phyloP scores from a whole-genome alignment of 805 yeast species.

The Yarrowia deformans region DNA sequence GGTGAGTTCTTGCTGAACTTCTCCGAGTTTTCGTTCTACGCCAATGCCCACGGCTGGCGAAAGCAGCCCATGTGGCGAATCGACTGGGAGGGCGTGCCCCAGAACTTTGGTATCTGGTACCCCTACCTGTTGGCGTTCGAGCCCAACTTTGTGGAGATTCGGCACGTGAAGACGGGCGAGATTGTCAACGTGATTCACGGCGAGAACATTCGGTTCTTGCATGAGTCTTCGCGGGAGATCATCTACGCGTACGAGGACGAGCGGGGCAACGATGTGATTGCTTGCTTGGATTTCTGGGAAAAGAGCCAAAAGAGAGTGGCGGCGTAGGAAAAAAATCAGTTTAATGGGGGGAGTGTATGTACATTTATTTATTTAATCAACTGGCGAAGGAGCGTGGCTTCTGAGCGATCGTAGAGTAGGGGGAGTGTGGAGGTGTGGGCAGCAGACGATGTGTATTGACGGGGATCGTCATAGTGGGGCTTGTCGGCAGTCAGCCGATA shows the following conservation, averaged over 20 bases:
- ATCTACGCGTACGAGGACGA: constrained; percentile 91
- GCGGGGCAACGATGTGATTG: constrained; percentile 89
- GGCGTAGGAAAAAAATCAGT: constrained; percentile 22
- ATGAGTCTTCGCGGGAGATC: constrained; percentile 91
- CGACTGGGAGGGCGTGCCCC: constrained; percentile 97
- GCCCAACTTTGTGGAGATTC: constrained; percentile 84
- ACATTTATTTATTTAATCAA: constrained; percentile 27
- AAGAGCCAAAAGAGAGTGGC: constrained; percentile 42
- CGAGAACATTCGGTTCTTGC: constrained; percentile 87
- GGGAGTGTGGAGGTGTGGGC: too few relatives aligned
- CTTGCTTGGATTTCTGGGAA: constrained; percentile 87
- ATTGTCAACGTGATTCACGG: constrained; percentile 88
- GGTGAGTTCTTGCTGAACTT: constrained; percentile 87
- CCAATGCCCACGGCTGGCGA: constrained; percentile 96
- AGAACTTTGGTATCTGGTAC: constrained; percentile 88
- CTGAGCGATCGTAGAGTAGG: not conserved
- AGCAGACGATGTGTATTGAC: too few relatives aligned
- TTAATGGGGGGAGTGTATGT: constrained; percentile 26
- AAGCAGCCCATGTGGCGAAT: constrained; percentile 92
- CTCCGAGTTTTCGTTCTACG: constrained; percentile 92
- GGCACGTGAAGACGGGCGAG: constrained; percentile 88
- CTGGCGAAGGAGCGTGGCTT: not conserved
- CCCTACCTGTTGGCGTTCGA: constrained; percentile 94
- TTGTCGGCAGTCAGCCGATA: too few relatives aligned
- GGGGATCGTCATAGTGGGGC: too few relatives aligned